Evolutionary conservation across 2,329 filamentous ascomycete genomes (phyloP).

Genomic region (Coleophoma crateriformis): DNA sequence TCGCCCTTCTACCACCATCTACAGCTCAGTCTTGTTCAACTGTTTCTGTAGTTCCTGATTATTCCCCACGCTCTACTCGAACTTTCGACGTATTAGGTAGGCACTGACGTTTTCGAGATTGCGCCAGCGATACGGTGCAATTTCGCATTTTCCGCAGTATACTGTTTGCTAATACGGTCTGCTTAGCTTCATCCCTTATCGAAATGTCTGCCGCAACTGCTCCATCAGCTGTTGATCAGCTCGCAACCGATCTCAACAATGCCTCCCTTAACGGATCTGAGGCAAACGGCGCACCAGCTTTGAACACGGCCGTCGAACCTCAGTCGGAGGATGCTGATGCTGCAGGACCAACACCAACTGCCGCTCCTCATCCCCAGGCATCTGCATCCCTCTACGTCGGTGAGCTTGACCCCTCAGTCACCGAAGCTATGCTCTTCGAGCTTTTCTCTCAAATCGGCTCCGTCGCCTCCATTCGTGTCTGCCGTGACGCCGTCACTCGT

Average conservation of each 20-base stretch:
- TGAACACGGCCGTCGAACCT: slow-evolving; percentile 66
- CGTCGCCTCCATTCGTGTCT: slow-evolving; percentile 98
- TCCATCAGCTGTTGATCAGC: slow-evolving; percentile 68
- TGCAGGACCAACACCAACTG: slow-evolving; percentile 65
- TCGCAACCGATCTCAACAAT: slow-evolving; percentile 71
- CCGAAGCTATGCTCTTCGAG: slow-evolving; percentile 99
- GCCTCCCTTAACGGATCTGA: slow-evolving; percentile 63
- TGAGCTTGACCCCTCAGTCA: slow-evolving; percentile 95
- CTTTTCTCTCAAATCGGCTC: slow-evolving; percentile 99
- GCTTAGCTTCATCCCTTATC: slow-evolving; percentile 19
- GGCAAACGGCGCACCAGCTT: slow-evolving; percentile 58
- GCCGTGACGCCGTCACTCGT: slow-evolving; percentile 96
- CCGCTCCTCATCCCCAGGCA: slow-evolving; percentile 75
- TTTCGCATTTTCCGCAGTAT: too few species aligned
- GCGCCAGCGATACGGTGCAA: too few species aligned
- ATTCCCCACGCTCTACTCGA: background rate
- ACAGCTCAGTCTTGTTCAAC: background rate
- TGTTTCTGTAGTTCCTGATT: background rate
- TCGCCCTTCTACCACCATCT: background rate
- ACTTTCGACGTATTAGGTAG: too few species aligned
- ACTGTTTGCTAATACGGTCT: slow-evolving; percentile 6
- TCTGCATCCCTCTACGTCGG: slow-evolving; percentile 98
- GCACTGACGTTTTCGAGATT: too few species aligned
- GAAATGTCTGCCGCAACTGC: slow-evolving; percentile 58
- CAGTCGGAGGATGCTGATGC: slow-evolving; percentile 54